Conservation (phyloP, 768 basidiomycete genomes). For the Hysterangium stoloniferum region DNA sequence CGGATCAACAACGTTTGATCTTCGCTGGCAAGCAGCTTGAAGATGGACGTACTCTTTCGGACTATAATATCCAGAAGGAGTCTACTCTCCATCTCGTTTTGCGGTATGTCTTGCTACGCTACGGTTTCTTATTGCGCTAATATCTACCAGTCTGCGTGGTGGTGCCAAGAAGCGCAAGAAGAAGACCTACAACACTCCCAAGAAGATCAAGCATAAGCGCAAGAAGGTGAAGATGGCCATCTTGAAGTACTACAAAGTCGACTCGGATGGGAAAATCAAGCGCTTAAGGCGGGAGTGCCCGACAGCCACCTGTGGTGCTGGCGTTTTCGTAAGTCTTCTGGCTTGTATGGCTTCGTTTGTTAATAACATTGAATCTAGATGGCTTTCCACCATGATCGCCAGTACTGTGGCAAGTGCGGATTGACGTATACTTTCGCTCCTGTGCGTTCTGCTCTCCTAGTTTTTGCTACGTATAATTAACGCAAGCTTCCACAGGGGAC, state of each 20-base stretch:
- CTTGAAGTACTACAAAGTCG: constrained; percentile 99
- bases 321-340: constrained; percentile 55
- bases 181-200: constrained; percentile 99
- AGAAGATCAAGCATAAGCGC: constrained; percentile 99
- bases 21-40: constrained; percentile 99
- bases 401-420: constrained; percentile 95
- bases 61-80: constrained; percentile 99
- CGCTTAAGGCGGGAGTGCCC: constrained; percentile 96
- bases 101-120: constrained; percentile 8
- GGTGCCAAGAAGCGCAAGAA: constrained; percentile 99
- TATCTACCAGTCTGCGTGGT: constrained; percentile 72
- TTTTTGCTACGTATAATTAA: neutral
- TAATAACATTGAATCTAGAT: constrained; percentile 49
- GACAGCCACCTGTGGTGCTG: constrained; percentile 33
- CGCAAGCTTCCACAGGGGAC: constrained; percentile 4
- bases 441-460: constrained; percentile 19
- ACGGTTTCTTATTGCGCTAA: neutral
- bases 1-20: constrained; percentile 96
- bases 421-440: constrained; percentile 81
- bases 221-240: constrained; percentile 99
- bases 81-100: constrained; percentile 97
- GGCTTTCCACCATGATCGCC: constrained; percentile 97
- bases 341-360: constrained; percentile 5
- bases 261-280: constrained; percentile 99
- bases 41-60: constrained; percentile 92